Conservation (phyloP, 2,329 filamentous ascomycete genomes). For the Leptographium galeiforme region DNA sequence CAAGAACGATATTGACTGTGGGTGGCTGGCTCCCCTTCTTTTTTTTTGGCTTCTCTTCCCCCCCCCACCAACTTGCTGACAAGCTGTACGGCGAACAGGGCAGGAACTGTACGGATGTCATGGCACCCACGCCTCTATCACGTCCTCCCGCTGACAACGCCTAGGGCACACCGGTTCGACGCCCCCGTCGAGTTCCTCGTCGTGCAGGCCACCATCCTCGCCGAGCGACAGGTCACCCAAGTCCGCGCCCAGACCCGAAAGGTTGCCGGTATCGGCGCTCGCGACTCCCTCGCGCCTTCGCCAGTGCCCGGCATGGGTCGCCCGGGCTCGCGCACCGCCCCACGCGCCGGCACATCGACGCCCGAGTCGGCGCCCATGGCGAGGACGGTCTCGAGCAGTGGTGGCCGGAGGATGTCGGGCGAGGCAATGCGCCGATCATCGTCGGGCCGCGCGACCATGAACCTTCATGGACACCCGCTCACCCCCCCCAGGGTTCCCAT, state of each 20-base stretch:
- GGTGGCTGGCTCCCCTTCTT: slow-evolving; percentile 12
- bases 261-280: slow-evolving; percentile 40
- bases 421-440: slow-evolving; percentile 38
- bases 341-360: not conserved
- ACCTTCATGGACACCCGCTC: not conserved
- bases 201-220: slow-evolving; percentile 87
- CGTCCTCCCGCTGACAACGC: slow-evolving; percentile 5
- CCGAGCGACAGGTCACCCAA: slow-evolving; percentile 79
- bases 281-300: slow-evolving; percentile 41
- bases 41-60: too few relatives aligned
- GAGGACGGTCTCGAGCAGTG: slow-evolving; percentile 30
- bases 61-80: not conserved
- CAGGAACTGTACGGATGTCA: slow-evolving; percentile 46
- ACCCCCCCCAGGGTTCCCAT: not conserved
- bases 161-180: slow-evolving; percentile 60
- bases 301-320: slow-evolving; percentile 19
- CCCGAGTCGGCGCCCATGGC: slow-evolving; percentile 33
- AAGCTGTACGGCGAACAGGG: slow-evolving; percentile 39
- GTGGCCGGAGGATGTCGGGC: slow-evolving; percentile 2
- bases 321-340: not conserved
- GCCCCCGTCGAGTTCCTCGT: slow-evolving; percentile 81
- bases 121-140: slow-evolving; percentile 10
- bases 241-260: slow-evolving; percentile 83
- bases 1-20: slow-evolving; percentile 81
- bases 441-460: slow-evolving; percentile 25